Base-by-base conservation (phyloP, 306 rosid genomes). In the Fagus sylvatica region DNA sequence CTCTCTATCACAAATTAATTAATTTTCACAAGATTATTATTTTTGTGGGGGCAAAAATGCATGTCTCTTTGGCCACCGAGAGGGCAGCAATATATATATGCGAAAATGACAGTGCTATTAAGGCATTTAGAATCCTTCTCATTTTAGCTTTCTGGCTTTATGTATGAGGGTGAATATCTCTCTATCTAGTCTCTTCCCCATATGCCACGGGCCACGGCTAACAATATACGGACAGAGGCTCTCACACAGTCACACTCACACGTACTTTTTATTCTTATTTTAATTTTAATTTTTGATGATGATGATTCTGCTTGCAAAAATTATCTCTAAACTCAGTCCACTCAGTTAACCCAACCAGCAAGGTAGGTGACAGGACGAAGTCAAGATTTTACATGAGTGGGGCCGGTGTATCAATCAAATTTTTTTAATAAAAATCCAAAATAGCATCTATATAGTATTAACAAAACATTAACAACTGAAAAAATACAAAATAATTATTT, bases 31-130 rank as follows among this genome's bases (percentile, higher is more conserved):
- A 74, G 28, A 33, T 74, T 85, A 43, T 77, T 56, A 53, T 55
- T 81, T 90, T 74, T 74, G 85, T 64, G 91, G 82, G 85, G 79
- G 88, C 81, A 55, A 65, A 83, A 81, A 83, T 77, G 87, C 77
- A 69, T 71, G 87, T 81, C 80, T 65, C 75, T 80, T 81, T 79
- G 79, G 85, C 84, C 80, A 71, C 69, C 19, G 75, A 81, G 87
- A 84, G 82, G 78, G 78, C 85, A 62, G 62, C 65, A 65, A 67
- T 48, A 30, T 41, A 30, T 64, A 34, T 36, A 72, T 66, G 62
- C 59, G 89, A 90, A 81, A 86, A 79, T 46, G 89, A 88, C 88
- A 81, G 19, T 11, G 61, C 64, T 74, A 59, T 22, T 60, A 30
- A 69, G 46, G 51, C 85, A 71, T 76, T 69, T 66, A 67, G 19